Conservation (phyloP, 768 basidiomycete genomes). For the Clitopilus passeckerianus region DNA sequence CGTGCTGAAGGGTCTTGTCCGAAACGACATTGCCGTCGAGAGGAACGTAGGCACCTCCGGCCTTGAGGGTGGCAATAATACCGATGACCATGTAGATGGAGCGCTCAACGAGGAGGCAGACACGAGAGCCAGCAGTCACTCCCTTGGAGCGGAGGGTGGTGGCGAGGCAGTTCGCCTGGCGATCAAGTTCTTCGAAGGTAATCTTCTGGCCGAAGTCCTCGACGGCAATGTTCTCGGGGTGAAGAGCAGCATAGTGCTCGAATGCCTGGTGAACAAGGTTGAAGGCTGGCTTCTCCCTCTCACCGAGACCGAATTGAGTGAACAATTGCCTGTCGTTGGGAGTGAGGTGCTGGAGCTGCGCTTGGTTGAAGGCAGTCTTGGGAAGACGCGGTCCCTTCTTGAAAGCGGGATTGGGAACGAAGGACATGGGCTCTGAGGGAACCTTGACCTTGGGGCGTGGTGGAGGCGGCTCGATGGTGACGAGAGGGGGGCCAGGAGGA, state of each 20-base stretch:
- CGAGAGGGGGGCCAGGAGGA: constrained; percentile 4
- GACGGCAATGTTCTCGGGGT: constrained; percentile 41
- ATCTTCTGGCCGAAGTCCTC: constrained; percentile 43
- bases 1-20: constrained; percentile 45
- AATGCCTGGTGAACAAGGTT: constrained; percentile 50
- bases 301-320: constrained; percentile 1
- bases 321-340: neutral
- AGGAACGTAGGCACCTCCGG: constrained; percentile 56
- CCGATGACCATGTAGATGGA: constrained; percentile 35
- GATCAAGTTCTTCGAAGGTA: constrained; percentile 47
- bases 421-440: neutral
- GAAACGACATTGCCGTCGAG: constrained; percentile 54
- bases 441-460: neutral
- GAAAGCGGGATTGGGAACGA: neutral
- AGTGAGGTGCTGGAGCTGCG: constrained; percentile 1
- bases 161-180: constrained; percentile 40
- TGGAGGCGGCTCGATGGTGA: constrained; percentile 4
- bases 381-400: neutral
- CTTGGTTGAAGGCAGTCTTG: neutral
- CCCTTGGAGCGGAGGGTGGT: constrained; percentile 35
- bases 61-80: constrained; percentile 53
- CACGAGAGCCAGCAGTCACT: constrained; percentile 43
- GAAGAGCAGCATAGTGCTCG: constrained; percentile 33
- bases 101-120: constrained; percentile 51
- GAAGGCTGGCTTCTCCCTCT: neutral